Conservation (phyloP, 2,329 filamentous ascomycete genomes). For the Colletotrichum camelliae region DNA sequence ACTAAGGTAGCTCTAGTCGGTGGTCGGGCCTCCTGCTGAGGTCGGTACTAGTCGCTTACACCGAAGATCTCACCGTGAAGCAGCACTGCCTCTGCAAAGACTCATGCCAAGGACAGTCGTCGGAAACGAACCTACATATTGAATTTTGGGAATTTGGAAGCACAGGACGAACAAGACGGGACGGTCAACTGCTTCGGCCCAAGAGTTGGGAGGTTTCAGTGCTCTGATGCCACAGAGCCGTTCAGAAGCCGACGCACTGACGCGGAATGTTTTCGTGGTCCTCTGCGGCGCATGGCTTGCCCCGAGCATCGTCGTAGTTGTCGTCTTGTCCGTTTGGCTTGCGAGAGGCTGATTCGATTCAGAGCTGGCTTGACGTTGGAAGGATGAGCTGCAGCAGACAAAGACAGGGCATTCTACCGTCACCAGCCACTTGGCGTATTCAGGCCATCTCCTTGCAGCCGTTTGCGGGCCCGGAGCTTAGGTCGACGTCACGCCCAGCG, state of each 20-base stretch:
- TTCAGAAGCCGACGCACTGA: neutral
- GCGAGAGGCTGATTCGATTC: neutral
- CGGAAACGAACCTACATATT: neutral
- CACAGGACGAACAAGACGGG: neutral
- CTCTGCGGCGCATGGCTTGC: neutral
- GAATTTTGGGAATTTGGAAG: neutral
- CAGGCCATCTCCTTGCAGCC: neutral
- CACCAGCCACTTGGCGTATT: neutral
- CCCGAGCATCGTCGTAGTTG: neutral
- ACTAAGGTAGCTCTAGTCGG: neutral
- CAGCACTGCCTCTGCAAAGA: neutral
- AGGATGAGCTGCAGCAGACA: neutral
- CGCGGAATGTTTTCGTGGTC: neutral
- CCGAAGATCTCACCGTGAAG: constrained; percentile 1
- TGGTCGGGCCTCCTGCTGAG: neutral
- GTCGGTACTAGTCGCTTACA: neutral
- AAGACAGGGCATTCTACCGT: neutral
- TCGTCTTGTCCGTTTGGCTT: neutral
- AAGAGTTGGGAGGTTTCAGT: neutral
- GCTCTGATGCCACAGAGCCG: neutral
- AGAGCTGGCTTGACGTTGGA: neutral
- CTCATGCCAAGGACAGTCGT: neutral
- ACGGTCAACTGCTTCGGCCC: neutral
- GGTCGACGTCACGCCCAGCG: neutral
- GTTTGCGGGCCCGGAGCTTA: neutral